Percentiles rank a stretch among this genome's conserved stretches.
Evolutionary conservation across 2,329 filamentous ascomycete genomes (phyloP).

Genomic region (Pseudocercospora fijiensis): DNA sequence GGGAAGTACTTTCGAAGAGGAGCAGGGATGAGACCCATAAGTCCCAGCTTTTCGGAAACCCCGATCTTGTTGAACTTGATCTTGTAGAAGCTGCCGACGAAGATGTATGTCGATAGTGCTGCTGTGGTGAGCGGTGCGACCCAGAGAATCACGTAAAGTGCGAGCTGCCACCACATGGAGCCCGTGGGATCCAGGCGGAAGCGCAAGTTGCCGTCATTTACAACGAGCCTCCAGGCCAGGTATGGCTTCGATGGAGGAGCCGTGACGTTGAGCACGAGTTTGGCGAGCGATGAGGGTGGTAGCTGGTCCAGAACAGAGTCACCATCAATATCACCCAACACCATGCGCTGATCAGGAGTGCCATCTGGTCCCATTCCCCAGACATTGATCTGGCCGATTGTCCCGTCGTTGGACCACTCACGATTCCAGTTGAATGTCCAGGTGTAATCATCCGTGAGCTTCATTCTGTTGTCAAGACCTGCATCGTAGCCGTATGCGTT

Average conservation of each 20-base stretch:
- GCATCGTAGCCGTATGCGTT: constrained; percentile 63
- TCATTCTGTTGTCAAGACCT: constrained; percentile 55
- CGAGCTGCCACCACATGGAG: constrained; percentile 53
- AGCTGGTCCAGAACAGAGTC: constrained; percentile 60
- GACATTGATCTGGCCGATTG: constrained; percentile 59
- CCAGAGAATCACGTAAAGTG: constrained; percentile 54
- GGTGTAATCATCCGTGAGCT: constrained; percentile 45
- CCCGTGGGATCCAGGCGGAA: constrained; percentile 55
- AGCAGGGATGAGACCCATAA: constrained; percentile 15
- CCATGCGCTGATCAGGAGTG: constrained; percentile 57
- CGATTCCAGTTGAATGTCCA: constrained; percentile 61
- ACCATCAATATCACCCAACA: constrained; percentile 60
- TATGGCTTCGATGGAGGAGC: constrained; percentile 52
- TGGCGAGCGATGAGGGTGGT: constrained; percentile 55
- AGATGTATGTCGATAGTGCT: constrained; percentile 52
- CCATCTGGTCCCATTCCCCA: constrained; percentile 65
- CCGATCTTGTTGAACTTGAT: constrained; percentile 61
- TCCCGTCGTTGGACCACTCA: constrained; percentile 55
- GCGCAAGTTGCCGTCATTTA: constrained; percentile 54
- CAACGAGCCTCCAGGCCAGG: constrained; percentile 53
- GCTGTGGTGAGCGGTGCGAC: constrained; percentile 54
- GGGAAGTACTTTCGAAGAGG: constrained; percentile 12
- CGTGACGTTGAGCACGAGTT: constrained; percentile 54
- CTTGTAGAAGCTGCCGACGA: constrained; percentile 60
- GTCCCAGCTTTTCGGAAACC: constrained; percentile 27